Percentiles rank a stretch among this genome's conserved stretches.
Conservation (phyloP, 331 rosid species). For the Cucumis variabilis region DNA sequence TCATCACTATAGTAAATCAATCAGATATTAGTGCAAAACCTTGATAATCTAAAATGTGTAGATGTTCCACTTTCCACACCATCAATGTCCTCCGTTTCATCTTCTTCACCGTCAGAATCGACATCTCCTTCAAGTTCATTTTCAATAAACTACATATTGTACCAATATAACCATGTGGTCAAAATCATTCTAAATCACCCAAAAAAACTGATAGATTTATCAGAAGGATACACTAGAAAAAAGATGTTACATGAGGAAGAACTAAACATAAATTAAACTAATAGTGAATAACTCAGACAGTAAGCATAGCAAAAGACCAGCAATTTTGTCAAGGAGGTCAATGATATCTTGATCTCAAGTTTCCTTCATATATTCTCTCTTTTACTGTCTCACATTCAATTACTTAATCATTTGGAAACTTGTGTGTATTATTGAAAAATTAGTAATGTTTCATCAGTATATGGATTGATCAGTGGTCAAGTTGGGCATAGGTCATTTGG, state of each 20-base stretch:
- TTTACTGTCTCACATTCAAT: background rate
- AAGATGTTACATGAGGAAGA: no score
- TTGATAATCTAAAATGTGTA: constrained; percentile 1
- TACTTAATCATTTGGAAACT: background rate
- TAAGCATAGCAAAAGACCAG: background rate
- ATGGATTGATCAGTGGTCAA: background rate
- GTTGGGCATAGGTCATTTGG: background rate
- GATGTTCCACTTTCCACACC: constrained; percentile 21
- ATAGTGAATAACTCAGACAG: background rate
- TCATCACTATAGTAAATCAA: no score
- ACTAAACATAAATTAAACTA: background rate
- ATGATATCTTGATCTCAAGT: background rate
- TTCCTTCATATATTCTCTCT: background rate
- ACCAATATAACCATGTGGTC: constrained; percentile 1
- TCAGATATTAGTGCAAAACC: no score
- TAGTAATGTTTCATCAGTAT: background rate
- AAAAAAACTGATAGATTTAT: background rate
- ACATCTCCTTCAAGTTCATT: background rate
- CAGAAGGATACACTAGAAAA: background rate
- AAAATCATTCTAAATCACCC: background rate
- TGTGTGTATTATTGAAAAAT: background rate
- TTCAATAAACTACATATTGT: no score
- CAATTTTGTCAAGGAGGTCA: background rate
- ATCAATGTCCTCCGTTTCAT: background rate
- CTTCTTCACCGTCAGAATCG: constrained; percentile 19